Percentiles rank a stretch among this genome's conserved stretches.
Conservation (phyloP, 306 rosid genomes). For the Trifolium fragiferum region DNA sequence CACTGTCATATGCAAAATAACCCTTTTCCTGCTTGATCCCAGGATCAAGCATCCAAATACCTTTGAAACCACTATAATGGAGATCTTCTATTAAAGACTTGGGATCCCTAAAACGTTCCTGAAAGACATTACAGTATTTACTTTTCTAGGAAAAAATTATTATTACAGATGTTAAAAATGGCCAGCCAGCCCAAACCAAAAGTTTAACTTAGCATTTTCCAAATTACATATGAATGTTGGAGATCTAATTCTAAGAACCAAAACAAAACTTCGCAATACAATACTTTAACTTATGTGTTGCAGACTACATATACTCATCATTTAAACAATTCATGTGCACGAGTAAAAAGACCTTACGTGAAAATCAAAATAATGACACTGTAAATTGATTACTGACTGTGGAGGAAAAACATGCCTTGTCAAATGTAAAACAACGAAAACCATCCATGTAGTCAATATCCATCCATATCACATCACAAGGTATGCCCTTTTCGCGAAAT, state of each 20-base stretch:
- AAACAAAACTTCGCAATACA: conserved; percentile 6
- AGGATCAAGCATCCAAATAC: conserved; percentile 96
- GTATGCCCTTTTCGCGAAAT: conserved; percentile 73
- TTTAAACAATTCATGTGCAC: conserved; percentile 3
- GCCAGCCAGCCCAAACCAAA: conserved; percentile 29
- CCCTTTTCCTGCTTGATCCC: conserved; percentile 87
- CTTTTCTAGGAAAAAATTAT: conserved; percentile 27
- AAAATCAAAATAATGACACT: conserved; percentile 25
- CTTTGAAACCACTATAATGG: conserved; percentile 76
- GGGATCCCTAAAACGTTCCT: conserved; percentile 80
- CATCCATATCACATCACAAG: conserved; percentile 97
- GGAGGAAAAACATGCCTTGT: conserved; percentile 57
- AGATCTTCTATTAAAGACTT: conserved; percentile 66
- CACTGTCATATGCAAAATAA: conserved; percentile 78
- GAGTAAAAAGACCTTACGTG: conserved; percentile 2
- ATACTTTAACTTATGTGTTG: conserved; percentile 32
- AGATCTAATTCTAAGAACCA: conserved; percentile 27
- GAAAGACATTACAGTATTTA: conserved; percentile 44
- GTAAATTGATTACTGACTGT: conserved; percentile 24
- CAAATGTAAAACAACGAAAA: conserved; percentile 89
- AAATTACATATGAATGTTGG: conserved; percentile 18
- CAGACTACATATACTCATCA: conserved; percentile 1
- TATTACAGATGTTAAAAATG: conserved; percentile 18
- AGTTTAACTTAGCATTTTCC: conserved; percentile 24
- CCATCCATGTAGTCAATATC: conserved; percentile 97